These are phyloP conservation scores for Cotoneaster glaucophyllus DNA, from an alignment of 306 rosid species.

Conservation along the genomic window DNA sequence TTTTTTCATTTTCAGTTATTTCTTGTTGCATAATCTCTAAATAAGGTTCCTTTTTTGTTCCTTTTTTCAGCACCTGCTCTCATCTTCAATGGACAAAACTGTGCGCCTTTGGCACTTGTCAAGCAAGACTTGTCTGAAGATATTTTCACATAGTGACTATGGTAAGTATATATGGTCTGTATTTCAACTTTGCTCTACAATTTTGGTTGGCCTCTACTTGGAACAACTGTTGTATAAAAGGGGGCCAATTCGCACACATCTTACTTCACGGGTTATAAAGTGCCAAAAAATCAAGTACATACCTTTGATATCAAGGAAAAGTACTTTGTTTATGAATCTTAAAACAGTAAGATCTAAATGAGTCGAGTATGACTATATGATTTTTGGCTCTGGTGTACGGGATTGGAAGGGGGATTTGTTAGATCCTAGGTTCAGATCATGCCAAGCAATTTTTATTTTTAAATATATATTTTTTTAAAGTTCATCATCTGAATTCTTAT, in stretches of 20 bases:
- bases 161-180: constrained; percentile 48
- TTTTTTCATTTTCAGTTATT: neutral
- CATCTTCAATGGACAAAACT: constrained; percentile 99
- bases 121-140: constrained; percentile 74
- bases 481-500: neutral
- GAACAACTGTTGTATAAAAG: constrained; percentile 7
- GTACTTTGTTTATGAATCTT: neutral
- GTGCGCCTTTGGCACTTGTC: constrained; percentile 95
- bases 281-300: neutral
- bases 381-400: neutral
- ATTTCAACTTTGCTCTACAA: constrained; percentile 7
- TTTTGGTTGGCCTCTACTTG: constrained; percentile 11
- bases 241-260: neutral
- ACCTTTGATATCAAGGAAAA: neutral
- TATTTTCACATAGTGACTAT: constrained; percentile 87
- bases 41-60: constrained; percentile 1
- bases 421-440: neutral
- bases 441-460: neutral
- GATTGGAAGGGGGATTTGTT: neutral
- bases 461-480: neutral
- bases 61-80: constrained; percentile 76
- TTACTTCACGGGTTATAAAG: constrained; percentile 8
- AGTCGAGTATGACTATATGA: neutral
- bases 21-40: neutral
- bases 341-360: neutral